Evolutionary conservation across 805 yeast species (phyloP), one percentile per base, ranked within the genome.

Genomic region (Saturnispora silvae): DNA sequence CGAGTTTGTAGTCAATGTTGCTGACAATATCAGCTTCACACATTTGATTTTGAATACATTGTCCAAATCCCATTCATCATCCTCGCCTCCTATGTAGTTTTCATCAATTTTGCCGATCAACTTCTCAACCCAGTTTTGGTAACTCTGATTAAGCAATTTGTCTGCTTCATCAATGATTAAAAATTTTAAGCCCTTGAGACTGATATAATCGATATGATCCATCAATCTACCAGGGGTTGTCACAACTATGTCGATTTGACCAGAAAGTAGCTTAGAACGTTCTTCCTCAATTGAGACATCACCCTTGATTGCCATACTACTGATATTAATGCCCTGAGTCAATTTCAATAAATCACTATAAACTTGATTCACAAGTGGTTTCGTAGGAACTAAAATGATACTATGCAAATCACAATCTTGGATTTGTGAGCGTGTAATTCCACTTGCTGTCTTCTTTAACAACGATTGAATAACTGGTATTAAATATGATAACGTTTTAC

Each of bases 1-100:
- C 0, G 96, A 83, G 54, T 87, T 94, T 2, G 96, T 79, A 3
- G 96, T 85, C 37, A 92, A 68, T 1, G 99, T 92, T 6, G 99
- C 98, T 34, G 94, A 79, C 52, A 92, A 85, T 3, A 92, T 68
- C 55, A 89, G 66, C 47, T 87, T 61, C 62, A 79, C 52, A 59
- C 76, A 57, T 34, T 55, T 56, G 27, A 62, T 38, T 9, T 44
- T 43, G 61, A 70, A 70, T 15, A 35, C 40, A 23, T 54, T 46
- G 16, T 63, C 56, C 3, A 61, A 49, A 17, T 40, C 55, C 38
- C 60, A 64, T 4, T 50, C 40, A 7, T 28, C 27, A 11, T 15
- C n/a, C 25, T 23, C 11, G 11, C 11, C n/a, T n/a, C n/a, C n/a
- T n/a, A n/a, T 23, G 11, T 23, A 8, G 15, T 7, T 11, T 4